These are phyloP conservation scores for Pseudonitzschia delicatissima DNA, from an alignment of 108 stramenopile species.

Conservation along the genomic window DNA sequence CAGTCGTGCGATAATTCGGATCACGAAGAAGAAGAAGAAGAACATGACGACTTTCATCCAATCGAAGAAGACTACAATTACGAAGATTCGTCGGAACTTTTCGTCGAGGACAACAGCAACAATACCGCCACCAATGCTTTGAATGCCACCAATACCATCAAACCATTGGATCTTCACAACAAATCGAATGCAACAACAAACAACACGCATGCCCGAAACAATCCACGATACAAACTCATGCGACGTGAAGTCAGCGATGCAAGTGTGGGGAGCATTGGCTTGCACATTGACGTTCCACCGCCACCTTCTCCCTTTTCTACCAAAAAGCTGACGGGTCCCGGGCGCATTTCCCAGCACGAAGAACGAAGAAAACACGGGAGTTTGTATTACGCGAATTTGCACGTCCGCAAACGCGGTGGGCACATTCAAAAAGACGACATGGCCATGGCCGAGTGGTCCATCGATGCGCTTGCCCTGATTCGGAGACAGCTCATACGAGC, in stretches of 20 bases:
- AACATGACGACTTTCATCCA: constrained; percentile 26
- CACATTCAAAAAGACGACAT: constrained; percentile 62
- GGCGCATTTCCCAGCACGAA: not conserved
- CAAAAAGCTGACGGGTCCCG: no score
- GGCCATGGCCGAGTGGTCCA: constrained; percentile 75
- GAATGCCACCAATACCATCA: not conserved
- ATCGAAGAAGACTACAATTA: not conserved
- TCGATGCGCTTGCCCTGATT: constrained; percentile 74
- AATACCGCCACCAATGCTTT: not conserved
- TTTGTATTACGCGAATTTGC: constrained; percentile 34
- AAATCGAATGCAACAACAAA: no score
- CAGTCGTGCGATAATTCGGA: not conserved
- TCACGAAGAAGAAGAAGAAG: not conserved
- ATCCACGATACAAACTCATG: not conserved
- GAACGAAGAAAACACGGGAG: constrained; percentile 6
- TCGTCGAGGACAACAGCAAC: not conserved
- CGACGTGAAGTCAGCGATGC: constrained; percentile 16
- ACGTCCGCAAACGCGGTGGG: constrained; percentile 54
- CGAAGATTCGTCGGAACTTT: not conserved
- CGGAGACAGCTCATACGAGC: constrained; percentile 72
- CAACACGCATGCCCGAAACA: no score
- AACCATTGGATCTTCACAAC: no score
- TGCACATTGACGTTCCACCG: not conserved
- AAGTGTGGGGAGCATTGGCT: constrained; percentile 4
- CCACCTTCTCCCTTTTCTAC: not conserved